Percentiles rank a stretch among this genome's conserved stretches.
These are phyloP conservation scores for Oemleria cerasiformis DNA, from an alignment of 306 rosid species.

Conservation along the genomic window DNA sequence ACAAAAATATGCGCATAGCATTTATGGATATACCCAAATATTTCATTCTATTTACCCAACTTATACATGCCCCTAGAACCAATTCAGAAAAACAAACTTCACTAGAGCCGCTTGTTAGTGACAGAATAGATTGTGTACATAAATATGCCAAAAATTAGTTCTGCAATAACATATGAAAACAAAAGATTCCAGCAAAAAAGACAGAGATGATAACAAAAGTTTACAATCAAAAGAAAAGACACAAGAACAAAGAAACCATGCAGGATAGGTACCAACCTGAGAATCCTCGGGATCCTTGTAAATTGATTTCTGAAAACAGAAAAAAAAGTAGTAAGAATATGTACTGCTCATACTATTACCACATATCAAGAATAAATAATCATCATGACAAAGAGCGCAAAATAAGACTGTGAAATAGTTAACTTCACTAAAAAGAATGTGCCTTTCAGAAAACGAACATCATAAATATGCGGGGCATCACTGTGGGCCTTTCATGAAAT, in stretches of 20 bases:
- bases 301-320: conserved; percentile 71
- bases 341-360: not conserved
- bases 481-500: not conserved
- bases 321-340: conserved; percentile 17
- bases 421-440: not conserved
- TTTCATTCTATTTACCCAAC: not conserved
- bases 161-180: conserved; percentile 1
- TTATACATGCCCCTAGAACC: not conserved
- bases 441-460: not conserved
- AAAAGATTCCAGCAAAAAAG: conserved; percentile 3
- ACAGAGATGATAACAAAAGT: not conserved
- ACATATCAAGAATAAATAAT: not conserved
- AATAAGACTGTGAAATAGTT: not conserved
- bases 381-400: not conserved
- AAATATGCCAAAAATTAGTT: not conserved
- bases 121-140: not conserved
- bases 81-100: not conserved
- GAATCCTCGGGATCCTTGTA: conserved; percentile 70
- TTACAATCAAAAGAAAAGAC: not conserved
- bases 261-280: conserved; percentile 52
- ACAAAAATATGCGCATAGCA: not conserved
- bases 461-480: not conserved
- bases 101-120: not conserved
- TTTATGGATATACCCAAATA: not conserved
- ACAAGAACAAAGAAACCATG: conserved; percentile 1